Conservation (phyloP, 805 yeast genomes). For the Yarrowia hollandica region DNA sequence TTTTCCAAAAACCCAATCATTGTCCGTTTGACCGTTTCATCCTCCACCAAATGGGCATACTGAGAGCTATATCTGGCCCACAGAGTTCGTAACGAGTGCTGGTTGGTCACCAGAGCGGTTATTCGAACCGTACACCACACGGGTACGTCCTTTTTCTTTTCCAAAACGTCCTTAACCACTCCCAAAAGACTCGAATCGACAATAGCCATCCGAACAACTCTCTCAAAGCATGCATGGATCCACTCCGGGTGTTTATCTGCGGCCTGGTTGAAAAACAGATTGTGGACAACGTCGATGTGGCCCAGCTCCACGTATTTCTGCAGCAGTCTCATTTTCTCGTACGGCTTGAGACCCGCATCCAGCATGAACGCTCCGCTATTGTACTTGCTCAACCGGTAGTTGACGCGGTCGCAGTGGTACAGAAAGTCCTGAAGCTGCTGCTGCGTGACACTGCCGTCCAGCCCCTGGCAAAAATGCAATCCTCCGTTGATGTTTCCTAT, state of each 20-base stretch:
- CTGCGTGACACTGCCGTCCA: not conserved
- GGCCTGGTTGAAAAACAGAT: constrained; percentile 17
- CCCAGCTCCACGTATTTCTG: constrained; percentile 8
- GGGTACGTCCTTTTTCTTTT: not conserved
- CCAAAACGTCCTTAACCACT: not conserved
- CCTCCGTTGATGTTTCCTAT: constrained; percentile 25
- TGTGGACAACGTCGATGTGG: not conserved
- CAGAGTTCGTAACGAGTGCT: not conserved
- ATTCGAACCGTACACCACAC: constrained; percentile 15
- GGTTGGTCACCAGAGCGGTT: not conserved
- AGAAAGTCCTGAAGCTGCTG: constrained; percentile 8
- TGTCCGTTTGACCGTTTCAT: not conserved
- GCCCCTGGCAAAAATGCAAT: constrained; percentile 11
- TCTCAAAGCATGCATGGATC: constrained; percentile 4
- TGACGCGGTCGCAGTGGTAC: not conserved
- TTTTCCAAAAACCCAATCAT: constrained; percentile 5
- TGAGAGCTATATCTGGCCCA: not conserved
- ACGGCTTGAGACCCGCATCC: not conserved
- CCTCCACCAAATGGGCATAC: not conserved
- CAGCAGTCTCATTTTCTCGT: constrained; percentile 11
- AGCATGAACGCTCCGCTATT: constrained; percentile 17
- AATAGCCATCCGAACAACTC: not conserved
- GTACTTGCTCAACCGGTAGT: constrained; percentile 12
- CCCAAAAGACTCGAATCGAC: not conserved
- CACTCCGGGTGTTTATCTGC: not conserved